Conservation (phyloP, 2,329 filamentous ascomycete species). For the Microsporum audouinii region DNA sequence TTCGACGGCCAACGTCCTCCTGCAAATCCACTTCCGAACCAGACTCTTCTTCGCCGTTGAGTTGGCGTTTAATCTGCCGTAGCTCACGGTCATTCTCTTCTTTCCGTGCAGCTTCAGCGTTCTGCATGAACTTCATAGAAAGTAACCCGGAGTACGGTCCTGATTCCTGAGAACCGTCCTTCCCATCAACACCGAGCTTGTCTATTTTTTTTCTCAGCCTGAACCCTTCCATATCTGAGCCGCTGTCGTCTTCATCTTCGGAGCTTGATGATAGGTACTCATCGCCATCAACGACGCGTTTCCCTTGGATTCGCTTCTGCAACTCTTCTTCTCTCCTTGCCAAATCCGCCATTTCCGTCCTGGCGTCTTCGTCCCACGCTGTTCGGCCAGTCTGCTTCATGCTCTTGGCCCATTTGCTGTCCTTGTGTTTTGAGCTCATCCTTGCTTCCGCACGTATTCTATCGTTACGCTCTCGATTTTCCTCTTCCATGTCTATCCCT, state of each 20-base stretch:
- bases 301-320: slow-evolving; percentile 65
- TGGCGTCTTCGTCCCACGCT: slow-evolving; percentile 80
- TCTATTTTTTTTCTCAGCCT: slow-evolving; percentile 33
- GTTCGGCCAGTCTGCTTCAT: slow-evolving; percentile 66
- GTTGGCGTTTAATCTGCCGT: slow-evolving; percentile 56
- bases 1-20: slow-evolving; percentile 51
- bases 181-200: slow-evolving; percentile 39
- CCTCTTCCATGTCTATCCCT: slow-evolving; percentile 50
- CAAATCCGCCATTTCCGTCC: slow-evolving; percentile 66
- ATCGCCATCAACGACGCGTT: slow-evolving; percentile 49
- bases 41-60: slow-evolving; percentile 48
- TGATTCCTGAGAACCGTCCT: slow-evolving; percentile 30
- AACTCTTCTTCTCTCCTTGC: slow-evolving; percentile 73
- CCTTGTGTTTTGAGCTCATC: slow-evolving; percentile 72
- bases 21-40: slow-evolving; percentile 41
- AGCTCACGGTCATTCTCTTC: slow-evolving; percentile 70
- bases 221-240: slow-evolving; percentile 27
- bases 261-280: slow-evolving; percentile 48
- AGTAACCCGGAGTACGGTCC: slow-evolving; percentile 56
- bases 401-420: slow-evolving; percentile 87
- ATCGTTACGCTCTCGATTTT: slow-evolving; percentile 56
- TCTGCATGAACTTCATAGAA: slow-evolving; percentile 89
- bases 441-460: slow-evolving; percentile 69
- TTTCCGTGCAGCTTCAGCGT: slow-evolving; percentile 66
- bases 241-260: slow-evolving; percentile 49